Evolutionary conservation across 2,329 filamentous ascomycete species (phyloP).

Genomic region (Huntiella savannae): DNA sequence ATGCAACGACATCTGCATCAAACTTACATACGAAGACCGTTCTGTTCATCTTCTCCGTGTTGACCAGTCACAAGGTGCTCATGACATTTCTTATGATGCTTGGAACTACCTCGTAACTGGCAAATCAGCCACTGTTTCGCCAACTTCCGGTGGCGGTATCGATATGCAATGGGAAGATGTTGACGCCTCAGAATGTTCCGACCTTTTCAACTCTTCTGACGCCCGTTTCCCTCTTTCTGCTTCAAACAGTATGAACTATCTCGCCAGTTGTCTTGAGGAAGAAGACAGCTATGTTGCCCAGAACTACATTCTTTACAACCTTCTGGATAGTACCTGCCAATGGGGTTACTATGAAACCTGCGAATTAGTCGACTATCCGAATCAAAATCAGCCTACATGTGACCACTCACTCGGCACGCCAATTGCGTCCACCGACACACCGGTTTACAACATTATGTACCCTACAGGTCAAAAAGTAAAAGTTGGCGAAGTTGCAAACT

Average conservation of each 20-base stretch:
- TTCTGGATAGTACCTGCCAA: conserved; percentile 30
- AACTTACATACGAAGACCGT: conserved; percentile 28
- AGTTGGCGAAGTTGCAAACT: conserved; percentile 8
- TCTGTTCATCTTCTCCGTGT: conserved; percentile 37
- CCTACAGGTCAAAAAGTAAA: conserved; percentile 23
- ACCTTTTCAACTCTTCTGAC: conserved; percentile 29
- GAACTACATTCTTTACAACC: conserved; percentile 35
- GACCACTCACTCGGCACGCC: conserved; percentile 24
- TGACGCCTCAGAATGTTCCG: conserved; percentile 27
- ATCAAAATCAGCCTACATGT: conserved; percentile 33
- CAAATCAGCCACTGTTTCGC: conserved; percentile 25
- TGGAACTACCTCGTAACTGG: conserved; percentile 40
- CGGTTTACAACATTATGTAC: conserved; percentile 34
- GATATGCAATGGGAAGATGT: conserved; percentile 31
- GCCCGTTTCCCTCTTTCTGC: conserved; percentile 35
- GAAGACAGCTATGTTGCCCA: conserved; percentile 30
- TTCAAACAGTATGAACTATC: conserved; percentile 37
- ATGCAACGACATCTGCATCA: conserved; percentile 38
- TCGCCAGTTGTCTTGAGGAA: conserved; percentile 27
- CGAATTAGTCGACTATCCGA: conserved; percentile 24
- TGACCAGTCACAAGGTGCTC: conserved; percentile 34
- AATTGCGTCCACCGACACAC: conserved; percentile 17
- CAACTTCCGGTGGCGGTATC: conserved; percentile 29
- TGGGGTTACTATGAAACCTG: conserved; percentile 33
- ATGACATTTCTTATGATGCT: conserved; percentile 42